These are phyloP conservation scores for Endothia cerciana DNA, from an alignment of 2,329 filamentous ascomycete genomes.

Conservation along the genomic window DNA sequence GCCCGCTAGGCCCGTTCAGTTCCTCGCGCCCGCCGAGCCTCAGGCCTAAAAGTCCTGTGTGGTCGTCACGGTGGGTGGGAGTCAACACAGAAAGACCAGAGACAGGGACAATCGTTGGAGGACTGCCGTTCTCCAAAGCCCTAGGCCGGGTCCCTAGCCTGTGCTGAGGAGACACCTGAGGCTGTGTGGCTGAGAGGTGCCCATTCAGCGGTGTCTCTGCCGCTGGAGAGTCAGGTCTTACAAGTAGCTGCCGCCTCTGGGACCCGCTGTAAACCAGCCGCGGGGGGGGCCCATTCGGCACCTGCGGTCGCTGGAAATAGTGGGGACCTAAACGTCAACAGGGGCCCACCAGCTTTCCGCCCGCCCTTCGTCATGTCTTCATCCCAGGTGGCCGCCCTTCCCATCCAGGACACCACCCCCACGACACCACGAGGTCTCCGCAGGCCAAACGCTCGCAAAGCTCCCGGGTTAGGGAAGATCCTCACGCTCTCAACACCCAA, in stretches of 20 bases:
- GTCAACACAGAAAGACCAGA: background rate
- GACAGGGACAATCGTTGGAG: background rate
- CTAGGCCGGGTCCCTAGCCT: background rate
- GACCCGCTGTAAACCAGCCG: background rate
- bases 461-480: constrained; percentile 42
- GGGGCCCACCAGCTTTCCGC: constrained; percentile 3
- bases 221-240: background rate
- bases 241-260: background rate
- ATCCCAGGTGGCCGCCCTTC: constrained; percentile 4
- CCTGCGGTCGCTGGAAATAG: constrained; percentile 7
- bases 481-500: constrained; percentile 63
- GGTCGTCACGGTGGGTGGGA: background rate
- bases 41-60: background rate
- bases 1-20: background rate
- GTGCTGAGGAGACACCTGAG: background rate
- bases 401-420: constrained; percentile 33
- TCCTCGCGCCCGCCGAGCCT: background rate
- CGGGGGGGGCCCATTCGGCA: constrained; percentile 6
- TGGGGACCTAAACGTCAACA: background rate
- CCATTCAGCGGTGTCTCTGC: background rate
- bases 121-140: background rate
- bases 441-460: constrained; percentile 41
- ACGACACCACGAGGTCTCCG: constrained; percentile 30
- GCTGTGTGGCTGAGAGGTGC: background rate
- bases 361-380: constrained; percentile 15